phyloP scores from a whole-genome alignment of 345 rosid species.

The Syzygium aromaticum region DNA sequence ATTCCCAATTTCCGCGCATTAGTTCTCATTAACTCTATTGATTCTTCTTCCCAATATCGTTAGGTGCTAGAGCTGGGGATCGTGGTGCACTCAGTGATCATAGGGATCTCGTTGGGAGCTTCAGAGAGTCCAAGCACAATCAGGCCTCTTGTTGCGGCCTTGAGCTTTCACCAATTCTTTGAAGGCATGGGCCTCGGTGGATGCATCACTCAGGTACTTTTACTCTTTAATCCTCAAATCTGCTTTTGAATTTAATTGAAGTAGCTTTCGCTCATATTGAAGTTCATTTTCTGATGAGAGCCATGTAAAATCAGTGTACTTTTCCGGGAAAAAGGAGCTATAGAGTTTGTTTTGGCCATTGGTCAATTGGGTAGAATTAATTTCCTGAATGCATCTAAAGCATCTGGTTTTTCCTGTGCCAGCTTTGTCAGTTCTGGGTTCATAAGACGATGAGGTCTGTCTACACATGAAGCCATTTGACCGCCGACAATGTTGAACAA shows the following conservation, averaged over 20 bases:
- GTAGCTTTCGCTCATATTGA: background rate
- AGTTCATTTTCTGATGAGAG: background rate
- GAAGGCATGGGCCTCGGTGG: conserved; percentile 83
- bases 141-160: conserved; percentile 47
- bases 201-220: conserved; percentile 42
- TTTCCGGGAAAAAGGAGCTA: background rate
- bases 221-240: background rate
- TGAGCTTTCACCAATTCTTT: conserved; percentile 69
- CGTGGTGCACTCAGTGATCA: conserved; percentile 59
- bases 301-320: background rate
- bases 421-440: background rate
- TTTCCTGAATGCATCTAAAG: background rate
- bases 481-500: background rate
- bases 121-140: conserved; percentile 42
- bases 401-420: background rate
- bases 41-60: background rate
- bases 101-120: conserved; percentile 60
- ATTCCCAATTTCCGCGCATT: conserved; percentile 12
- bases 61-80: conserved; percentile 70
- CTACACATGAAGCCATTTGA: background rate
- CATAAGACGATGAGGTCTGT: background rate
- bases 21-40: background rate
- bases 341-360: background rate
- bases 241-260: background rate
- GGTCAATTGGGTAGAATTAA: background rate